These are phyloP conservation scores for Vitis rupestris DNA, from an alignment of 164 flowering plant species.

Conservation along the genomic window DNA sequence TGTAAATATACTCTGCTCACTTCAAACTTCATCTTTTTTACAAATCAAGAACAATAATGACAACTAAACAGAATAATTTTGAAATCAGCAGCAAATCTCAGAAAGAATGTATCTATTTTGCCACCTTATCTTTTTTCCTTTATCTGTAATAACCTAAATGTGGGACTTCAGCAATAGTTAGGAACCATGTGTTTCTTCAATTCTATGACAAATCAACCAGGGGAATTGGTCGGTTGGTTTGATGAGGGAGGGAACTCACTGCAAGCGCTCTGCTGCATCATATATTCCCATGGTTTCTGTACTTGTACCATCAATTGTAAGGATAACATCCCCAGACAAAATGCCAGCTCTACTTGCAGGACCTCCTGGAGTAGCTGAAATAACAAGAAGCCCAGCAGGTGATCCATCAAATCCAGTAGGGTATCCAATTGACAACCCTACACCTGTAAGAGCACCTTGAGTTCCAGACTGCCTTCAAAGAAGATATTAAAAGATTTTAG, in stretches of 20 bases:
- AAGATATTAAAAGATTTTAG: constrained; percentile 28
- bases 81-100: background rate
- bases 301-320: constrained; percentile 67
- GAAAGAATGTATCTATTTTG: too few species aligned
- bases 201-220: too few species aligned
- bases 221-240: too few species aligned
- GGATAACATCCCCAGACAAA: constrained; percentile 73
- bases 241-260: constrained; percentile 46
- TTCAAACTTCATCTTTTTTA: background rate
- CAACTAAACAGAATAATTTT: background rate
- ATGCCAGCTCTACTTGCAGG: constrained; percentile 92
- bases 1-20: background rate
- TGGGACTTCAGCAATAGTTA: too few species aligned
- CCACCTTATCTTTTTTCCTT: too few species aligned
- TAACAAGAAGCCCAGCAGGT: constrained; percentile 70
- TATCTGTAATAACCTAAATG: too few species aligned
- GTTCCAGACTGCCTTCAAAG: constrained; percentile 99
- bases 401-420: constrained; percentile 53
- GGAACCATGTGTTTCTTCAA: too few species aligned
- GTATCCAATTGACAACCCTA: constrained; percentile 92
- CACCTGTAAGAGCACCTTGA: constrained; percentile 93
- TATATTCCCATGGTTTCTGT: constrained; percentile 84
- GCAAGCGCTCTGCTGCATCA: constrained; percentile 94
- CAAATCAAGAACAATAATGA: background rate
- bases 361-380: constrained; percentile 91